Evolutionary conservation across 495 filamentous ascomycete species (phyloP).

Genomic region (Eremomyces bilateralis): DNA sequence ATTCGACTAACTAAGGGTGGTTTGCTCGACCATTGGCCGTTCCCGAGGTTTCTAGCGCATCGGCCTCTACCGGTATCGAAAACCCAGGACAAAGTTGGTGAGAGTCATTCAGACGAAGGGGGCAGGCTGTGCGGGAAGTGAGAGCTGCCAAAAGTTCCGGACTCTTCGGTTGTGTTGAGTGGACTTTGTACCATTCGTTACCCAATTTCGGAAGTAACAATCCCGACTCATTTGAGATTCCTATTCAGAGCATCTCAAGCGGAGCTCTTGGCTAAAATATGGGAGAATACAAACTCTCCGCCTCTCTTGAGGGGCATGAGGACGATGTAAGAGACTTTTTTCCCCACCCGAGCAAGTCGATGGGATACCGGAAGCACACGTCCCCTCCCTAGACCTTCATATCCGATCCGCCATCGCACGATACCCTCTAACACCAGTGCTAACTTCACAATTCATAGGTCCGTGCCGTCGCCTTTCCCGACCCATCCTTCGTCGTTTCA

Average conservation of each 20-base stretch:
- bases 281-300: constrained; percentile 23
- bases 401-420: background rate
- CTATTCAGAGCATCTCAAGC: constrained; percentile 2
- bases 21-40: too few species aligned
- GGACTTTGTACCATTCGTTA: background rate
- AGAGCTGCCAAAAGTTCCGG: background rate
- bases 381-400: too few species aligned
- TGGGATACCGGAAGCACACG: too few species aligned
- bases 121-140: background rate
- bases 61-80: background rate
- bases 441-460: too few species aligned
- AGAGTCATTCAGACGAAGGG: too few species aligned
- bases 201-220: background rate
- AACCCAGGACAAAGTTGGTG: too few species aligned
- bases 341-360: too few species aligned
- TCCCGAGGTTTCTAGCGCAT: background rate
- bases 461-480: constrained; percentile 64
- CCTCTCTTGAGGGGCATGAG: constrained; percentile 21
- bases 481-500: constrained; percentile 49
- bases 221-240: background rate
- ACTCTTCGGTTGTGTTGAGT: background rate
- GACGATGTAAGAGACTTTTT: constrained; percentile 19
- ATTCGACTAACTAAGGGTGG: too few species aligned
- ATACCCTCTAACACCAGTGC: background rate
- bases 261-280: constrained; percentile 1